Evolutionary conservation across 306 rosid species (phyloP).

Genomic region (Myrica gale): DNA sequence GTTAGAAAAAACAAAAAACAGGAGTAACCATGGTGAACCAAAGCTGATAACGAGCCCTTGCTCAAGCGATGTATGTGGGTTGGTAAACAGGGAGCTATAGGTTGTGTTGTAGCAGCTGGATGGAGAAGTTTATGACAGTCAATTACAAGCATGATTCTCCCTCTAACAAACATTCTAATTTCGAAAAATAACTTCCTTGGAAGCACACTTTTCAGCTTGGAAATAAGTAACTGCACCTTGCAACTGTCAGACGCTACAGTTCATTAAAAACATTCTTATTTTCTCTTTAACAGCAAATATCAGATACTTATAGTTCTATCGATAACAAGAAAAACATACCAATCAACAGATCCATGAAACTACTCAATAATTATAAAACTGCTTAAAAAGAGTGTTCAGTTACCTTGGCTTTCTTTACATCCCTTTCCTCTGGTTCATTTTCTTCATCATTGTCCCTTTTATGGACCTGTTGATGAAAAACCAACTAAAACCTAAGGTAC

Average conservation of each 20-base stretch:
- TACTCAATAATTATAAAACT: conserved; percentile 9
- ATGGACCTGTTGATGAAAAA: conserved; percentile 33
- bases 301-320: neutral
- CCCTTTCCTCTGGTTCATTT: conserved; percentile 39
- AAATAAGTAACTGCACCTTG: neutral
- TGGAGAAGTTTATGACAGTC: too few relatives aligned
- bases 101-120: too few relatives aligned
- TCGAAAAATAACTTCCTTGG: neutral
- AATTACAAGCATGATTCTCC: too few relatives aligned
- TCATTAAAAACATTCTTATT: neutral
- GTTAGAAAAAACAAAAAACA: too few relatives aligned
- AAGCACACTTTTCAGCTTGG: neutral
- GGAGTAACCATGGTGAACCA: too few relatives aligned
- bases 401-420: conserved; percentile 49
- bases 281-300: neutral
- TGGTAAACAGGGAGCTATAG: too few relatives aligned
- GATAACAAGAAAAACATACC: neutral
- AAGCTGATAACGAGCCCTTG: too few relatives aligned
- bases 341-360: neutral
- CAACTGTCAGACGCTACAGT: neutral
- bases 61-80: too few relatives aligned
- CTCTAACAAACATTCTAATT: too few relatives aligned
- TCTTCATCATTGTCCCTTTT: conserved; percentile 35
- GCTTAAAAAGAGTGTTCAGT: neutral
- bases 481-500: neutral